phyloP scores from a whole-genome alignment of 371 early-diverging fungal species.

The Lichtheimia ramosa region DNA sequence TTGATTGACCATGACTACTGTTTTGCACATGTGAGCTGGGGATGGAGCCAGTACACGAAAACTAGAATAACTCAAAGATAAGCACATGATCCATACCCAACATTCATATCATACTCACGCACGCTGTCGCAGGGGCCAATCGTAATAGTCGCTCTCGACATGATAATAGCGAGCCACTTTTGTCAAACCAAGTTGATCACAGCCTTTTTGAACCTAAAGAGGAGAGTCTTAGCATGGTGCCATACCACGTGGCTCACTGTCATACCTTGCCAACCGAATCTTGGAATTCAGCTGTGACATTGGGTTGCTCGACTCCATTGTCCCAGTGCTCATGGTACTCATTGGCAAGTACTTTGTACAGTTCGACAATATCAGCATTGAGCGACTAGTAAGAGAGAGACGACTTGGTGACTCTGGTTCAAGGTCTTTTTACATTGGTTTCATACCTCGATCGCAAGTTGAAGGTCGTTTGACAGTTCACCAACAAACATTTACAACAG shows the following conservation, averaged over 20 bases:
- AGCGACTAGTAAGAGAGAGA: conserved; percentile 11
- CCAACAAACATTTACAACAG: too few species aligned
- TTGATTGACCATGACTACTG: conserved; percentile 77
- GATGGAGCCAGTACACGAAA: conserved; percentile 69
- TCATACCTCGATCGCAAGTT: too few species aligned
- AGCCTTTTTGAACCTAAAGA: conserved; percentile 34
- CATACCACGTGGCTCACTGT: neutral
- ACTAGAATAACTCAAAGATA: conserved; percentile 12
- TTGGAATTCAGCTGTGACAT: neutral
- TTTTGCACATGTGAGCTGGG: conserved; percentile 77
- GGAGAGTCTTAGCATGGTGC: too few species aligned
- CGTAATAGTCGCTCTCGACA: conserved; percentile 71
- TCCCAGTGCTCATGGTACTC: conserved; percentile 24
- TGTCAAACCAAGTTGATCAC: conserved; percentile 20
- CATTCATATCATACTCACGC: conserved; percentile 36
- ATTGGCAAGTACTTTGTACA: conserved; percentile 19
- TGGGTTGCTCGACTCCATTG: conserved; percentile 10
- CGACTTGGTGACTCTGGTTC: neutral
- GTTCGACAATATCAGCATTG: conserved; percentile 20
- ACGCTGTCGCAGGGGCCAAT: conserved; percentile 71
- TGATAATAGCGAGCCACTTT: conserved; percentile 47
- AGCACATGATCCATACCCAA: too few species aligned
- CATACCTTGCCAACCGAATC: conserved; percentile 30
- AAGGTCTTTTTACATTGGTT: too few species aligned
- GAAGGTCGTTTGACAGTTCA: too few species aligned